These are phyloP conservation scores for Rhypophila decipiens DNA, from an alignment of 495 filamentous ascomycete species.

Conservation along the genomic window DNA sequence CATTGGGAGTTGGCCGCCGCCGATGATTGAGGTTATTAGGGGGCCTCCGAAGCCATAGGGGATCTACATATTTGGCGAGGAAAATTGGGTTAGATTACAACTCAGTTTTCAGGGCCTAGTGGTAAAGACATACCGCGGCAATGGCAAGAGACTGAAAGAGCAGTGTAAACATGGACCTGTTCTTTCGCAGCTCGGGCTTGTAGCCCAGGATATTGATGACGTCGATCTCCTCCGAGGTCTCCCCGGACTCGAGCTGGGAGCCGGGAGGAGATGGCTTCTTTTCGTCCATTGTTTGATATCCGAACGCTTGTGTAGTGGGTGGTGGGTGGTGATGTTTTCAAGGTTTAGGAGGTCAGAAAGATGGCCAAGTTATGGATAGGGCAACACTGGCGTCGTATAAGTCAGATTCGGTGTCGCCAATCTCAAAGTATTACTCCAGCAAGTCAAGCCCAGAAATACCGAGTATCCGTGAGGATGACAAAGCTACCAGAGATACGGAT, in stretches of 20 bases:
- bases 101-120: too few species aligned
- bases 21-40: constrained; percentile 31
- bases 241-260: constrained; percentile 2
- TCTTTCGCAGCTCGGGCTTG: constrained; percentile 53
- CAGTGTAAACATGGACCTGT: constrained; percentile 40
- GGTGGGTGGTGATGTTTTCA: too few species aligned
- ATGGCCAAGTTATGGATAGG: too few species aligned
- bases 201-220: constrained; percentile 51
- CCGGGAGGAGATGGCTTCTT: constrained; percentile 6
- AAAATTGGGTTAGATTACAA: not conserved
- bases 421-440: too few species aligned
- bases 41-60: constrained; percentile 36
- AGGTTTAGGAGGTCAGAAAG: too few species aligned
- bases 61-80: too few species aligned
- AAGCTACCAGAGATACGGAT: too few species aligned
- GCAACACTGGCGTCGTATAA: too few species aligned
- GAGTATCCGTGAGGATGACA: too few species aligned
- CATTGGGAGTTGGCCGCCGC: constrained; percentile 22
- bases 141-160: constrained; percentile 34
- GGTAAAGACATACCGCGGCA: constrained; percentile 32
- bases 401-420: too few species aligned
- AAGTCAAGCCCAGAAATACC: too few species aligned
- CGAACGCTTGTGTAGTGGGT: too few species aligned
- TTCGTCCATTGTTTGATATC: constrained; percentile 6
- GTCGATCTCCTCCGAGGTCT: constrained; percentile 8